A percentile compares a stretch with the other conserved stretches of the same genome.
Conservation (phyloP, 805 yeast genomes). For the Yarrowia sp. region DNA sequence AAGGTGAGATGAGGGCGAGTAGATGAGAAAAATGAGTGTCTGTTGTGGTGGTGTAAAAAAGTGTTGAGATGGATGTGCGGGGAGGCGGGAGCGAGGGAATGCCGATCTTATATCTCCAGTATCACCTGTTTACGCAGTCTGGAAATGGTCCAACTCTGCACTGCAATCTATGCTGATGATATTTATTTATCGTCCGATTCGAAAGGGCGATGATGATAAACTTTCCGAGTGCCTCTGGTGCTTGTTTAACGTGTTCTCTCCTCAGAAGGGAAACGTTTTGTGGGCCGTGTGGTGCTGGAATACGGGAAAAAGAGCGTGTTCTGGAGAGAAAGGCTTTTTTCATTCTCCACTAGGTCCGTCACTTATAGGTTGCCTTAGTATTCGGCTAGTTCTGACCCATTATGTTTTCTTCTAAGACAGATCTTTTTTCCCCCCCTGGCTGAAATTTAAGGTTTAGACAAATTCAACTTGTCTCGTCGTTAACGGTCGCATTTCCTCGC, state of each 20-base stretch:
- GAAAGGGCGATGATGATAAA: constrained; percentile 4
- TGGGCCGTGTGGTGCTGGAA: no score
- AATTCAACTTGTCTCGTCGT: constrained; percentile 7
- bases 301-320: no score
- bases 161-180: constrained; percentile 14
- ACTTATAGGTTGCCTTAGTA: background rate
- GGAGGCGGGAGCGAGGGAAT: background rate
- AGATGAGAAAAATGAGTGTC: background rate
- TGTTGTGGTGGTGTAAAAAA: background rate
- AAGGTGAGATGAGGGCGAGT: no score
- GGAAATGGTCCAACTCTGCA: constrained; percentile 13
- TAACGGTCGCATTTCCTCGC: constrained; percentile 24
- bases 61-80: background rate
- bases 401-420: background rate
- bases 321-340: no score
- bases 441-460: background rate
- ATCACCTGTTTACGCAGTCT: constrained; percentile 10
- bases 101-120: background rate
- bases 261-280: background rate
- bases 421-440: background rate
- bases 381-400: background rate
- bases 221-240: background rate
- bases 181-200: constrained; percentile 19
- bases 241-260: background rate
- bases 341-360: no score